Base-by-base conservation (phyloP, 257 asterid genomes). In the Nicotiana otophora region DNA sequence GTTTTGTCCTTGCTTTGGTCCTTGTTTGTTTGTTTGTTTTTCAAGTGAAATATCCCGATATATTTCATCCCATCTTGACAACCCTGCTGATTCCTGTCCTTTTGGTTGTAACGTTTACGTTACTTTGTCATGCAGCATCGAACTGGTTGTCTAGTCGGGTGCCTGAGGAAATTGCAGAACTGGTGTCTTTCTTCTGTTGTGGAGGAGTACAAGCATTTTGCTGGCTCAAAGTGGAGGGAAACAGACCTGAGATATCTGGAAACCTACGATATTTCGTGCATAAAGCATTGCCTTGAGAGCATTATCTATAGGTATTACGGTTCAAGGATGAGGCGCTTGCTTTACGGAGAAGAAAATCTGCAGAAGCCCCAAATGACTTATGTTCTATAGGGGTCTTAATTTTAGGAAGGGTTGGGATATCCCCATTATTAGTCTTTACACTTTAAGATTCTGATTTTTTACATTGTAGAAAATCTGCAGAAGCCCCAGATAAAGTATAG, bases 111-210 rank as follows among this genome's bases (percentile, higher is more conserved):
- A 58, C 30, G 10, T 62, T 3, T 51, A 10, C 36, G 10, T 14
- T 15, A 28, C 69, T 60, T 79, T 11, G 34, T 3, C 28, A 14
- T 55, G 86, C 89, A 89, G 90, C 91, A 89, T 69, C 84, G 92
- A 17, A 87, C 92, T 7, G 92, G 92, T 10, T 87, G 88, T 78
- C 80, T 89, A 0, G 92, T 89, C 0, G 92, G 92, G 42, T 85
- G 90, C 85, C 81, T 87, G 39, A 87, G 91, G 79, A 87, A 87
- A 66, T 63, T 85, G 81, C 92, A 89, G 84, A 87, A 86, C 48
- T 89, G 92, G 92, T 84, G 90, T 81, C 42, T 84, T 72, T 54
- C 86, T 2, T 82, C 90, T 34, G 77, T 87, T 16, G 33, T 87
- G 55, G 92, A 87, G 55, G 92, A 89, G 87, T 89, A 89, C 88